A percentile compares a stretch with the other conserved stretches of the same genome.
phyloP scores from a whole-genome alignment of 768 basidiomycete species.

The Podaxis sp. region DNA sequence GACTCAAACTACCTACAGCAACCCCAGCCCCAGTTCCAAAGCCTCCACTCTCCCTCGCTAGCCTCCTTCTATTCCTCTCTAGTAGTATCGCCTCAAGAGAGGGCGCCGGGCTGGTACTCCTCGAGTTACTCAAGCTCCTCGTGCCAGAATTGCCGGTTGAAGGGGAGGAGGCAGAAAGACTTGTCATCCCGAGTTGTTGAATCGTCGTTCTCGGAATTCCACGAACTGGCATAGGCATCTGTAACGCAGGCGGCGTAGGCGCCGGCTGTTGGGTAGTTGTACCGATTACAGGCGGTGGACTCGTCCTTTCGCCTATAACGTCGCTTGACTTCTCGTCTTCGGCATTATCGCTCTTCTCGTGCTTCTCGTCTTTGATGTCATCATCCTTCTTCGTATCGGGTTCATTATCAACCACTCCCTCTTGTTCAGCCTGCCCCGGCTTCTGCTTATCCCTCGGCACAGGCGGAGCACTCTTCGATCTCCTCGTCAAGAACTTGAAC shows the following conservation, averaged over 20 bases:
- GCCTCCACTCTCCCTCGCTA: conserved; percentile 18
- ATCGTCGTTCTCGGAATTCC: neutral
- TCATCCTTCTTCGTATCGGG: neutral
- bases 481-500: conserved; percentile 31
- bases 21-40: neutral
- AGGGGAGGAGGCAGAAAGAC: conserved; percentile 10
- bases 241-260: neutral
- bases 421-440: neutral
- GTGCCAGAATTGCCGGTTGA: conserved; percentile 14
- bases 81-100: conserved; percentile 64
- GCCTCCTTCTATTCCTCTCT: conserved; percentile 55
- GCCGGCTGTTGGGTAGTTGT: neutral
- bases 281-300: neutral
- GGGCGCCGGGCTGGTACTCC: conserved; percentile 44
- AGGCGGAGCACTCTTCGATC: conserved; percentile 56
- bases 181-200: conserved; percentile 4
- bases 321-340: conserved; percentile 17
- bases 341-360: conserved; percentile 10
- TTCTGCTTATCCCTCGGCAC: conserved; percentile 36
- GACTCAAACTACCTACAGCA: neutral
- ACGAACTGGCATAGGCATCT: conserved; percentile 10
- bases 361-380: neutral
- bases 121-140: conserved; percentile 18
- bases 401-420: neutral
- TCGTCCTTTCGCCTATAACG: conserved; percentile 9